These are phyloP conservation scores for Hyaloscypha hepaticicola DNA, from an alignment of 495 filamentous ascomycete species.

Conservation along the genomic window DNA sequence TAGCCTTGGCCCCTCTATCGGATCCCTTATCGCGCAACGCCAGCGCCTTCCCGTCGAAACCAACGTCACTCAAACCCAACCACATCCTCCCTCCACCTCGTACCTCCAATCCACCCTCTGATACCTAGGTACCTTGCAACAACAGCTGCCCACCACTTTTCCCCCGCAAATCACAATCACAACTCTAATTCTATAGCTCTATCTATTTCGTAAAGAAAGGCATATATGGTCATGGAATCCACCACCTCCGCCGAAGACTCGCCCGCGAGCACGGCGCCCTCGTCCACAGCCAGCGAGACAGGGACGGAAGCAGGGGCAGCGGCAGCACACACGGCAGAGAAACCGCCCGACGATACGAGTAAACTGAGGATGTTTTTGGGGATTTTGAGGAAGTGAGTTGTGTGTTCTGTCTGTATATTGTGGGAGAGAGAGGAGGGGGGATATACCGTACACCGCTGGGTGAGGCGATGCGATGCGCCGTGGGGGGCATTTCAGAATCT, in stretches of 20 bases:
- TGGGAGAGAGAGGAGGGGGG: neutral
- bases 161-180: too few relatives aligned
- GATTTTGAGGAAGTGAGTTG: conserved; percentile 74
- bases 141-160: too few relatives aligned
- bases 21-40: too few relatives aligned
- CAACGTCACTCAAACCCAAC: too few relatives aligned
- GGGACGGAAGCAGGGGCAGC: conserved; percentile 9
- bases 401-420: too few relatives aligned
- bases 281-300: conserved; percentile 12
- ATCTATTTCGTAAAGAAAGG: too few relatives aligned
- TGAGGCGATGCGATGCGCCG: neutral
- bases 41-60: too few relatives aligned
- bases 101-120: too few relatives aligned
- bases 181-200: too few relatives aligned
- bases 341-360: conserved; percentile 72
- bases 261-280: conserved; percentile 33
- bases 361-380: conserved; percentile 82
- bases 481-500: neutral
- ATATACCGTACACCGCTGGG: neutral
- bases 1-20: too few relatives aligned
- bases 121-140: too few relatives aligned
- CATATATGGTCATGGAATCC: conserved; percentile 20
- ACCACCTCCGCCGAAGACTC: conserved; percentile 27
- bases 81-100: too few relatives aligned
- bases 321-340: conserved; percentile 47